Conservation (phyloP, 345 rosid species). For the Viola odorata region DNA sequence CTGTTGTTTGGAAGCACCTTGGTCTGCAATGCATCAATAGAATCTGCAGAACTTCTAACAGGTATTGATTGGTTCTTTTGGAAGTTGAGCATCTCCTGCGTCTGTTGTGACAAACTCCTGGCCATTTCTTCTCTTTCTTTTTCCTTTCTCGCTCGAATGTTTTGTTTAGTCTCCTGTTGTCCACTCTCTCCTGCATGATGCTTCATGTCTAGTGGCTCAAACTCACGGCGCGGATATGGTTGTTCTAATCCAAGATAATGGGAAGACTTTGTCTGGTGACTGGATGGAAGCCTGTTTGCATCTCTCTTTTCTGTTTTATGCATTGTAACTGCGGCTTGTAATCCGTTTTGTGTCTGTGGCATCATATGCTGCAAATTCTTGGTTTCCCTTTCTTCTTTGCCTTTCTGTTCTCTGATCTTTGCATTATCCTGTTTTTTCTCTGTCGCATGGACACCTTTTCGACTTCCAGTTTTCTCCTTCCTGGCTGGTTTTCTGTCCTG, state of each 20-base stretch:
- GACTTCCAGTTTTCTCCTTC: conserved; percentile 28
- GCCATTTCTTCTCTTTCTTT: conserved; percentile 24
- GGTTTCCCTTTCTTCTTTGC: conserved; percentile 18
- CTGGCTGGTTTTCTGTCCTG: conserved; percentile 25
- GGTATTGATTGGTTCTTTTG: conserved; percentile 33
- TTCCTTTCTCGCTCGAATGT: conserved; percentile 24
- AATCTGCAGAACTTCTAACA: conserved; percentile 28
- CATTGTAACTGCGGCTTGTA: conserved; percentile 20
- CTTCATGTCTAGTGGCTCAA: conserved; percentile 26
- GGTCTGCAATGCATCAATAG: conserved; percentile 17
- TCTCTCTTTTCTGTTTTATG: conserved; percentile 31
- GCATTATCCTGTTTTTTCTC: conserved; percentile 34
- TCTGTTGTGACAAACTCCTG: conserved; percentile 21
- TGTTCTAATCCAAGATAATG: conserved; percentile 20
- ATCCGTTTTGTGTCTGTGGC: conserved; percentile 21
- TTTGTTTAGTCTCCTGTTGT: conserved; percentile 30
- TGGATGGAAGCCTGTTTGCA: conserved; percentile 18
- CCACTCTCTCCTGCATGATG: conserved; percentile 20
- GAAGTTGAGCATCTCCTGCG: conserved; percentile 18
- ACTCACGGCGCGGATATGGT: conserved; percentile 16
- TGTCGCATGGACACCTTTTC: conserved; percentile 28
- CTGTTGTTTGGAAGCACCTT: conserved; percentile 16
- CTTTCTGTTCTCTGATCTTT: conserved; percentile 31
- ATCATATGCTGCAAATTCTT: conserved; percentile 24
- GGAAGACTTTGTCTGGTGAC: conserved; percentile 28